Conservation (phyloP, 495 filamentous ascomycete genomes). For the Parathielavia hyrcaniae region DNA sequence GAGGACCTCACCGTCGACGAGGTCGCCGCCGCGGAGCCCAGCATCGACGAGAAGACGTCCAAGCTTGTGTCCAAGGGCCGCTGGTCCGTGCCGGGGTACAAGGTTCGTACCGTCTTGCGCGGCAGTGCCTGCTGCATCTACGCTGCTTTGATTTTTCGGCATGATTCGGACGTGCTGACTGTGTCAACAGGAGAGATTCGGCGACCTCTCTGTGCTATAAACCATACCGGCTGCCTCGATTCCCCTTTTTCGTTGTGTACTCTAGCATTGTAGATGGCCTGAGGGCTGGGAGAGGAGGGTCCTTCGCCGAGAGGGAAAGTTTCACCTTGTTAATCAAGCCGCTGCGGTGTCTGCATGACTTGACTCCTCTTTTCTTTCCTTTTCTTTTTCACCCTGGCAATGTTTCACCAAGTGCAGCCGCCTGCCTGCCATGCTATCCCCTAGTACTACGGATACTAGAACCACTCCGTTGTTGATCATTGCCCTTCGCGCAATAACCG, state of each 20-base stretch:
- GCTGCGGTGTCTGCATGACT: not conserved
- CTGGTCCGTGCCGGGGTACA: conserved; percentile 97
- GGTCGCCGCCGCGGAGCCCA: conserved; percentile 81
- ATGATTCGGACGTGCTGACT: conserved; percentile 19
- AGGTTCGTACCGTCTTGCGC: conserved; percentile 51
- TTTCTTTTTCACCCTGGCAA: not conserved
- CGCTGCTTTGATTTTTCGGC: too few species aligned
- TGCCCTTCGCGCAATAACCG: too few species aligned
- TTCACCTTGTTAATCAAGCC: conserved; percentile 20
- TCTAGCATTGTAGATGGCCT: conserved; percentile 54
- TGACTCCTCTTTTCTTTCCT: not conserved
- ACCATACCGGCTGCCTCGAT: conserved; percentile 25
- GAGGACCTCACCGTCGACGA: conserved; percentile 98
- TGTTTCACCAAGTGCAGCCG: not conserved
- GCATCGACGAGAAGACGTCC: conserved; percentile 90
- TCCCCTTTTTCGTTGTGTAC: conserved; percentile 47
- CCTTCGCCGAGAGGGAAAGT: conserved; percentile 27
- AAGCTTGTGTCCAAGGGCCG: conserved; percentile 92
- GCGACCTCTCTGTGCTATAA: conserved; percentile 89
- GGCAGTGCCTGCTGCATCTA: not conserved
- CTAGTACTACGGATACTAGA: too few species aligned
- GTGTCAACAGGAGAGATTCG: conserved; percentile 81
- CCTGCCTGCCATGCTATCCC: not conserved
- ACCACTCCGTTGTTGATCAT: too few species aligned
- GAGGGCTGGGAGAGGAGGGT: conserved; percentile 19